Evolutionary conservation across 108 stramenopile genomes (phyloP), one percentile per base, ranked within the genome.

Genomic region (Skeletonema potamos): DNA sequence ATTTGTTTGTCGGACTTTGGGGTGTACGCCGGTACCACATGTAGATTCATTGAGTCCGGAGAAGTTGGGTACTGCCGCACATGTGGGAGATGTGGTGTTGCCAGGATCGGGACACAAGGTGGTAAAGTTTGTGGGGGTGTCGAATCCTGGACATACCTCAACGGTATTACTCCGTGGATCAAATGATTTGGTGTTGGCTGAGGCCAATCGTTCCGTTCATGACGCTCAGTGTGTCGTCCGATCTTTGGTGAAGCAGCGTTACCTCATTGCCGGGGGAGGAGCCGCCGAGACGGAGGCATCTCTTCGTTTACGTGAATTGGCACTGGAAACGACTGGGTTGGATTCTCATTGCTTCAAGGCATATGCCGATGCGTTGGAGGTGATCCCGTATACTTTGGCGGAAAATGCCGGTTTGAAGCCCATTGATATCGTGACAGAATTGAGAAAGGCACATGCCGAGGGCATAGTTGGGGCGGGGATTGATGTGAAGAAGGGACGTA

Each of bases 141-240:
- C 85, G 41, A 91, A 96, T 82, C 89, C 94, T 36, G 95, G 96
- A 39, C 84, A 81, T 62, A 99, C 94, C 22, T 89, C 93, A 67
- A 97, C 98, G 11, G 91, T 99, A 33, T 85, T 99, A 55, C 84
- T 99, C 56, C 90, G 99, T 20, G 99, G 99, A 17, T 95, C 94
- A 27, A 99, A 99, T 80, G 82, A 97, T 41, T 87, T 99, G 61
- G 98, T 99, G n/a, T 79, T 99, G 63, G 96, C 94, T 28, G 99
- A 99, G 88, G 97, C 98, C 26, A 95, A 97, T 73, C 95, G 99
- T 20, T 95, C 93, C 73, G 69, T 99, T 60, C 99, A 99, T 80
- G 99, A 99, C 89, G 99, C 99, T 26, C 98, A 99, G 65, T 99
- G 99, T 67, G 99, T 99, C 4, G 97, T 97, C 29, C 94, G 99